Conservation (phyloP, 2,329 filamentous ascomycete species). For the Colletotrichum tanaceti region DNA sequence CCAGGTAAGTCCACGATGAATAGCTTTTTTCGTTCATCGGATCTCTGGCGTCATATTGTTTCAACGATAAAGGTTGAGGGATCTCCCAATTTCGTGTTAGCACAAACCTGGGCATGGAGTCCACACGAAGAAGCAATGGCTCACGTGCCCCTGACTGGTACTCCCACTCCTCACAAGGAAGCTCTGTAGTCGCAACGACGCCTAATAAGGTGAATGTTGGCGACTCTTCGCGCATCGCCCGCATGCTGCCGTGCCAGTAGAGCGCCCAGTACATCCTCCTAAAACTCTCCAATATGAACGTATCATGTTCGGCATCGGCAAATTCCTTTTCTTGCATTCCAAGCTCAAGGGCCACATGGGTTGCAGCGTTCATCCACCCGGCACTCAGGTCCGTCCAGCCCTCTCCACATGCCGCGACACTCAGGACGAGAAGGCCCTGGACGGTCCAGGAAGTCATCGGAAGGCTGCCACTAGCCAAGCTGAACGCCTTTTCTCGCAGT, state of each 20-base stretch:
- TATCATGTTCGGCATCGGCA: constrained; percentile 48
- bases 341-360: constrained; percentile 48
- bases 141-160: constrained; percentile 53
- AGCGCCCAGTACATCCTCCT: constrained; percentile 56
- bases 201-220: constrained; percentile 46
- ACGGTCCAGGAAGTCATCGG: constrained; percentile 50
- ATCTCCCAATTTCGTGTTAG: constrained; percentile 46
- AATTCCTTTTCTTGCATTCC: constrained; percentile 50
- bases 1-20: constrained; percentile 53
- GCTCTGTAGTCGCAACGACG: constrained; percentile 49
- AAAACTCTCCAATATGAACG: constrained; percentile 54
- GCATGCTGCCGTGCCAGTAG: constrained; percentile 48
- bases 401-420: constrained; percentile 48
- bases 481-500: constrained; percentile 48
- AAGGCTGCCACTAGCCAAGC: constrained; percentile 48
- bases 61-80: constrained; percentile 49
- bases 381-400: constrained; percentile 45
- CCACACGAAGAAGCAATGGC: constrained; percentile 18
- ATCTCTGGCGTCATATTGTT: constrained; percentile 51
- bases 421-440: constrained; percentile 49
- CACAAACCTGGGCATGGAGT: background rate
- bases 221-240: constrained; percentile 42
- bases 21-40: constrained; percentile 51
- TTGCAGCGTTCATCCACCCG: constrained; percentile 47
- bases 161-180: constrained; percentile 56